These are phyloP conservation scores for Ascocoryne sarcoides DNA, from an alignment of 2,329 filamentous ascomycete genomes.

Conservation along the genomic window DNA sequence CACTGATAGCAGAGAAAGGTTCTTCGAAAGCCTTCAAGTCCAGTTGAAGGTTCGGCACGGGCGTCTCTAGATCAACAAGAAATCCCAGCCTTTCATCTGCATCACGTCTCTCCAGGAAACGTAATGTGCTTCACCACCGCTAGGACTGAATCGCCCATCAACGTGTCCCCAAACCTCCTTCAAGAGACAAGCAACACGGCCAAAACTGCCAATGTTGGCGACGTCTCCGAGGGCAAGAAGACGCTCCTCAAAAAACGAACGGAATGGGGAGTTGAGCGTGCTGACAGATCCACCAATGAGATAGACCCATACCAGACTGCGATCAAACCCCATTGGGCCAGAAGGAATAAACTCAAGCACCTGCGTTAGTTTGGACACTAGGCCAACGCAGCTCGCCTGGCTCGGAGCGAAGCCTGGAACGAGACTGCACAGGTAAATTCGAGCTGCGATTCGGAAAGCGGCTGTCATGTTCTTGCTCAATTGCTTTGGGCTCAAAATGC, in stretches of 20 bases:
- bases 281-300: conserved; percentile 79
- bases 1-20: conserved; percentile 13
- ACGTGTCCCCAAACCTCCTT: conserved; percentile 73
- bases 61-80: conserved; percentile 65
- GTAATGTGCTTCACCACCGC: conserved; percentile 44
- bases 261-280: conserved; percentile 63
- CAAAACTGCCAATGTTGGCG: conserved; percentile 76
- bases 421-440: conserved; percentile 94
- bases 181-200: conserved; percentile 69
- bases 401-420: conserved; percentile 78
- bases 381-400: conserved; percentile 63
- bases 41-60: conserved; percentile 11
- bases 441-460: conserved; percentile 83
- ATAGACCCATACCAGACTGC: conserved; percentile 86
- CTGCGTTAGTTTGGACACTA: conserved; percentile 69
- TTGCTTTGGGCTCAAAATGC: conserved; percentile 71
- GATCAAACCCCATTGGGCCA: conserved; percentile 76
- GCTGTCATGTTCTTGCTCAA: conserved; percentile 82
- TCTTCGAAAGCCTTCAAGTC: conserved; percentile 15
- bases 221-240: conserved; percentile 65
- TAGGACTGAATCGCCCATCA: conserved; percentile 42
- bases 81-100: conserved; percentile 85
- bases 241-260: conserved; percentile 68
- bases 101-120: conserved; percentile 95
- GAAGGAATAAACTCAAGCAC: conserved; percentile 75